These are phyloP conservation scores for Nitzschia sp. DNA, from an alignment of 108 stramenopile species.

Conservation along the genomic window DNA sequence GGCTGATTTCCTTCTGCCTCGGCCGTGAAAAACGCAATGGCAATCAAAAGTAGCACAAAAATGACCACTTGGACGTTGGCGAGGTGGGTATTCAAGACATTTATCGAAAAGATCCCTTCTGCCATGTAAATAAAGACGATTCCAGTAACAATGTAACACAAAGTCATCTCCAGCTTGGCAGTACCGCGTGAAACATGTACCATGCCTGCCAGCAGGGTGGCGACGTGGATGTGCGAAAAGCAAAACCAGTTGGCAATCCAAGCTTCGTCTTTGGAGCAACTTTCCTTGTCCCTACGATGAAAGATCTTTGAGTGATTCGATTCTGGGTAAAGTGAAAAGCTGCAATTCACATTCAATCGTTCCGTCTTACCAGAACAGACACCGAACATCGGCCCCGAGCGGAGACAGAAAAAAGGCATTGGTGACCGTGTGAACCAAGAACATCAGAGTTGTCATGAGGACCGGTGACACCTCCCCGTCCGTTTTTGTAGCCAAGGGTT, in stretches of 20 bases:
- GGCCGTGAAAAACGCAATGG: slow-evolving; percentile 3
- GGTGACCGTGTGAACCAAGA: neutral
- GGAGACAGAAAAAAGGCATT: slow-evolving; percentile 14
- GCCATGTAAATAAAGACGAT: slow-evolving; percentile 15
- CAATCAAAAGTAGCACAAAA: slow-evolving; percentile 8
- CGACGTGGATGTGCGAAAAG: slow-evolving; percentile 13
- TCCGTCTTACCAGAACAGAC: slow-evolving; percentile 11
- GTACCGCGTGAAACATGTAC: neutral
- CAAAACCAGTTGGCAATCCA: slow-evolving; percentile 21
- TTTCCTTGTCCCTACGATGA: slow-evolving; percentile 6
- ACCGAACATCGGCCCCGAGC: neutral
- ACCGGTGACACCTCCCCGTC: neutral
- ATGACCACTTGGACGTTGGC: slow-evolving; percentile 14
- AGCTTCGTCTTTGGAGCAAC: slow-evolving; percentile 15
- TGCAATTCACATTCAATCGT: neutral
- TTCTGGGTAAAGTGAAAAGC: neutral
- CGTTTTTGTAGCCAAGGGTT: neutral
- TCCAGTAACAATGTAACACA: slow-evolving; percentile 2
- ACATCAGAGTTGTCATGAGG: slow-evolving; percentile 2
- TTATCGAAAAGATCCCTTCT: slow-evolving; percentile 6
- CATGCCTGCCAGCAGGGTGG: neutral
- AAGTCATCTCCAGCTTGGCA: neutral
- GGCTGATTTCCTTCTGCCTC: slow-evolving; percentile 11
- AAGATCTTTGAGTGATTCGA: neutral
- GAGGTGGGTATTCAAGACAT: neutral